Conservation (phyloP, 2,329 filamentous ascomycete genomes). For the Pseudocercospora macadamiae region DNA sequence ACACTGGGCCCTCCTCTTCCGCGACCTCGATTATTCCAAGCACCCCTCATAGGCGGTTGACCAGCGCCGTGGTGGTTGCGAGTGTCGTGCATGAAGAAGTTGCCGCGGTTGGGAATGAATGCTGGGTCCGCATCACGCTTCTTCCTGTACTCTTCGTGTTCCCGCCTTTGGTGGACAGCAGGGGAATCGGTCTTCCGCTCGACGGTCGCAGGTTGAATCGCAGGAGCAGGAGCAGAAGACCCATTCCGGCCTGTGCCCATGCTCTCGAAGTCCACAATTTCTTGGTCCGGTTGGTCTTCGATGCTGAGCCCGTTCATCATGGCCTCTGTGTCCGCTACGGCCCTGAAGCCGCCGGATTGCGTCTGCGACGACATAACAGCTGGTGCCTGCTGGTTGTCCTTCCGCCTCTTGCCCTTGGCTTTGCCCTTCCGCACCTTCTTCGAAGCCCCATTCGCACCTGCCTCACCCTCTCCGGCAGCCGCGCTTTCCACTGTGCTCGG, state of each 20-base stretch:
- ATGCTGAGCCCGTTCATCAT: constrained; percentile 64
- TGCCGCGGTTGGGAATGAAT: constrained; percentile 90
- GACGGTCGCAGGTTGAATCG: constrained; percentile 33
- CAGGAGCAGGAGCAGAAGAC: constrained; percentile 31
- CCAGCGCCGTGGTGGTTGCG: constrained; percentile 49
- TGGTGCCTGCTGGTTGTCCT: constrained; percentile 34
- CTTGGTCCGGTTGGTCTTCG: constrained; percentile 42
- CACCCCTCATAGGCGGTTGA: constrained; percentile 27
- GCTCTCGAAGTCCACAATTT: constrained; percentile 57
- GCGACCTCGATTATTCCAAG: constrained; percentile 57
- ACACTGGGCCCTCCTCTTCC: constrained; percentile 63
- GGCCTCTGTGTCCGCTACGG: constrained; percentile 59
- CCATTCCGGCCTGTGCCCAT: constrained; percentile 43
- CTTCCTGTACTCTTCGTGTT: constrained; percentile 89
- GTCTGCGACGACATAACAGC: constrained; percentile 26
- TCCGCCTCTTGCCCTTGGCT: constrained; percentile 31
- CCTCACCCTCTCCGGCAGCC: constrained; percentile 30
- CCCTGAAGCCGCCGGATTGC: constrained; percentile 40
- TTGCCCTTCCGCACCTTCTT: constrained; percentile 40
- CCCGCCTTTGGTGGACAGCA: constrained; percentile 73
- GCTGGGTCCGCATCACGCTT: constrained; percentile 86
- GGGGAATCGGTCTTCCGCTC: constrained; percentile 47
- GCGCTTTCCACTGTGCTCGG: constrained; percentile 28
- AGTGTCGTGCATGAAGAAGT: constrained; percentile 96
- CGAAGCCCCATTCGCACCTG: constrained; percentile 31